Base-by-base conservation (phyloP, 495 filamentous ascomycete species). In the Astrothelium macrocarpum region DNA sequence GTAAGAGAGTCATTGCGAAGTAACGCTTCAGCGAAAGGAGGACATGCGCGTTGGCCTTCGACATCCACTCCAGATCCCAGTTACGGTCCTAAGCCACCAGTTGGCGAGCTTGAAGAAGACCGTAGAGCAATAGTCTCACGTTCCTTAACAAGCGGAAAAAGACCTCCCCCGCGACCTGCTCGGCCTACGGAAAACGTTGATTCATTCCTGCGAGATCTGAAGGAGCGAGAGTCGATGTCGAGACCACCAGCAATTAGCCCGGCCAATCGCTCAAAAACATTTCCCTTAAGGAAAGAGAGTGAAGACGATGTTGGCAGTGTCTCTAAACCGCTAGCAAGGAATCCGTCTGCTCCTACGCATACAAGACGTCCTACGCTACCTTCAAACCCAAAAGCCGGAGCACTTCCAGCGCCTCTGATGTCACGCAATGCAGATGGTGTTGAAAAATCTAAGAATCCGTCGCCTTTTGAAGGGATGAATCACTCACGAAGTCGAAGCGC, bases 171-270 rank as follows among this genome's bases (percentile, higher is more conserved):
- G 25, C 43, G 70, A 58, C 69, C 69, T 49, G 61, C 58, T 25
- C 31, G 62, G 46, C 62, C 68, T 7, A 36, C 59, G 10, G 71
- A 75, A 61, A 68, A 68, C 12, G 66, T 75, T 32, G 67, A 73
- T 59, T 65, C 58, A 3, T 75, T 75, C 45, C 42, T 75, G 11
- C 53, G 71, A 4, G 60, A 71, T 16, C 56, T 75, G 14, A 69
- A 71, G 42, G 60, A 71, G 31, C 62, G 69, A 43, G 63, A 66
- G 7, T 62, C 59, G 34, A 25, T 32, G 26, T 42, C 59, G 7
- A 29, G 59, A 5, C 29, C 59, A 25, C 62, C 61, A 3, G 59
- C 36, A 18, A 43, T 68, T 18, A 66, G 60, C 31, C 64, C 32
- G 39, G 70, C 71, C 1, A 60, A 25, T 25, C 65, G 73, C 16